Evolutionary conservation across 2,329 filamentous ascomycete species (phyloP), one percentile per base, ranked within the genome.

Genomic region (Coniochaeta pulveracea): DNA sequence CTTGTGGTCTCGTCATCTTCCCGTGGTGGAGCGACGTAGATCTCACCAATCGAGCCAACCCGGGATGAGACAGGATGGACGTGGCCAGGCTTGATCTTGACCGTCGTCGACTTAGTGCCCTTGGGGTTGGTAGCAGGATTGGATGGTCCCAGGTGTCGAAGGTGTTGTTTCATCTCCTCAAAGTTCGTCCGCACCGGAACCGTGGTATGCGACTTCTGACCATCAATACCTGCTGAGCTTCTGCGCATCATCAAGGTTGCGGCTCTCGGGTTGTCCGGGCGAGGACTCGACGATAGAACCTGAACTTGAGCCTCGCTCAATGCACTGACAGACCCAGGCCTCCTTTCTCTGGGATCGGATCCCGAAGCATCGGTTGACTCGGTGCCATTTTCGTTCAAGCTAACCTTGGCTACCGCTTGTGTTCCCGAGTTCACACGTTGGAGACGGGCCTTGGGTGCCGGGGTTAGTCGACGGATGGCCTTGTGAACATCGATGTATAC

Each of bases 401-500:
- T 33, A 10, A 19, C 42, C n/a, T n/a, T n/a, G n/a, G 17, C 39
- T 48, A 16, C 36, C 29, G 19, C 32, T 8, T 42, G 38, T 16
- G 49, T 44, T 34, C 52, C 50, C 35, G 47, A 69, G 15, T 51
- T 56, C 37, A 47, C 50, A 42, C 58, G 51, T 24, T 56, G 53
- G 19, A 63, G 69, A 36, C 81, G 74, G 27, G 76, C 76, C 49
- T 85, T 81, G 2, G 89, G 89, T 2, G 88, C 86, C 1, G 86
- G 86, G 14, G 80, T 75, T 48, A 93, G 72, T 34, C 91, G 83
- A 37, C 91, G 77, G 45, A 98, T 95, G 15, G 91, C 91, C 62
- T 96, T 96, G 66, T 96, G 91, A 3, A 98, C 86, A 55, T 98
- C 91, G 42, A 98, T 80, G 49, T 93, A 98, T 9, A 98, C 91